Evolutionary conservation across 768 basidiomycete species (phyloP), one percentile per base, ranked within the genome.

Genomic region (Collybia sp.): DNA sequence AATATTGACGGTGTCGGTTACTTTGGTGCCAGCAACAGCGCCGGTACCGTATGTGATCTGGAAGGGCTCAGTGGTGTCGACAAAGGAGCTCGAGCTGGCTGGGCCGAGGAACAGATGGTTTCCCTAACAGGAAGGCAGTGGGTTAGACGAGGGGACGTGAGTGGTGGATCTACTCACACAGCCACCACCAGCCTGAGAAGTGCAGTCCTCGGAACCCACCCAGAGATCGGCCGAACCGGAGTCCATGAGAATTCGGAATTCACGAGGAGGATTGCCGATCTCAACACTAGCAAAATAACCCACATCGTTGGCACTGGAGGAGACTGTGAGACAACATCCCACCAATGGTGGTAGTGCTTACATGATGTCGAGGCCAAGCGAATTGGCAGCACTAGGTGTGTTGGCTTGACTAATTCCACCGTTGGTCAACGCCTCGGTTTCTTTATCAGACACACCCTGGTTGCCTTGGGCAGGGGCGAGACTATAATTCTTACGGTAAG

Each of bases 161-260:
- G 17, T 17, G 16, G 13, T 12, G 44, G 31, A 43, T 39, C 43
- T 11, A 54, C 65, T 57, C 49, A 66, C 64, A 42, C 64, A 64
- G 33, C 50, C 56, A 34, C 60, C 61, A 16, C 63, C 65, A 15
- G 54, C 53, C 20, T 61, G 53, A 16, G 60, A 59, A 15, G 59
- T 60, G 47, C 80, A 82, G 15, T 58, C 59, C 49, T 77, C 76
- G n/a, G 70, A 63, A 3, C 66, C 68, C 18, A 80, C 76, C 79
- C 81, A 83, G 43, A 80, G 67, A 58, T 85, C 82, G 0, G 79
- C 75, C 4, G 79, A 81, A 18, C 83, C 83, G 2, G 76, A 74
- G 58, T 84, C 83, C 67, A 85, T 72, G 15, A 84, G 59, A 34
- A 84, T 53, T 6, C 58, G 56, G 51, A 82, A 84, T 40, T 63